These are phyloP conservation scores for Salix caprea DNA, from an alignment of 345 rosid species.

Conservation along the genomic window DNA sequence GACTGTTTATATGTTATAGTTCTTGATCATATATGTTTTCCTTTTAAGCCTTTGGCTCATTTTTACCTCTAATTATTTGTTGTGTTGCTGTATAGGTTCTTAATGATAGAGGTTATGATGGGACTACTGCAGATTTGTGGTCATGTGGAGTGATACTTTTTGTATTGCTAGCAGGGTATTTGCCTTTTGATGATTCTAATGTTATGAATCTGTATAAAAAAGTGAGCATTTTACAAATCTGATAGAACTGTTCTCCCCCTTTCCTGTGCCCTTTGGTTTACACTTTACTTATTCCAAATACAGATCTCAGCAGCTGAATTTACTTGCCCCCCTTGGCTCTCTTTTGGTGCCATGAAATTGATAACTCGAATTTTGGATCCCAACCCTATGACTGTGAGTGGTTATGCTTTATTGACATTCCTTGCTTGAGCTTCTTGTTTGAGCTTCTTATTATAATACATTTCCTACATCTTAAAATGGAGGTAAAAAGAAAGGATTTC, in stretches of 20 bases:
- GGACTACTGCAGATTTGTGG: slow-evolving; percentile 96
- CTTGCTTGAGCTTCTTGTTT: slow-evolving; percentile 2
- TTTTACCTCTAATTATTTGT: neutral
- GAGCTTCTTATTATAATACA: neutral
- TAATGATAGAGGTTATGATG: slow-evolving; percentile 90
- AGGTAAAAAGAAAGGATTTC: neutral
- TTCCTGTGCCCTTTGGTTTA: slow-evolving; percentile 14
- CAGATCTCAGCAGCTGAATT: slow-evolving; percentile 95
- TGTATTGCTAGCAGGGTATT: slow-evolving; percentile 96
- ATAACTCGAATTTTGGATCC: slow-evolving; percentile 86
- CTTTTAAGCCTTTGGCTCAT: neutral
- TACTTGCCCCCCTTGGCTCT: slow-evolving; percentile 93
- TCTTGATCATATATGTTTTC: neutral
- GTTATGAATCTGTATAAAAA: slow-evolving; percentile 87
- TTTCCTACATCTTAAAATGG: neutral
- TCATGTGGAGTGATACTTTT: slow-evolving; percentile 97
- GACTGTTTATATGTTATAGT: slow-evolving; percentile 7
- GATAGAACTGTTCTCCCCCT: slow-evolving; percentile 5
- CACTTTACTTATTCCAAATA: slow-evolving; percentile 8
- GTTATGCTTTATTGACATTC: slow-evolving; percentile 10
- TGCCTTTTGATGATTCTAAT: slow-evolving; percentile 99
- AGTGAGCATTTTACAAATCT: slow-evolving; percentile 53
- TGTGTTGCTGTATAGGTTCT: slow-evolving; percentile 60
- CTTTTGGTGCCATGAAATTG: slow-evolving; percentile 76
- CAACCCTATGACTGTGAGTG: slow-evolving; percentile 84